A percentile compares a stretch with the other conserved stretches of the same genome.
phyloP scores from a whole-genome alignment of 352 stramenopile species.

The Saprolegnia diclina region DNA sequence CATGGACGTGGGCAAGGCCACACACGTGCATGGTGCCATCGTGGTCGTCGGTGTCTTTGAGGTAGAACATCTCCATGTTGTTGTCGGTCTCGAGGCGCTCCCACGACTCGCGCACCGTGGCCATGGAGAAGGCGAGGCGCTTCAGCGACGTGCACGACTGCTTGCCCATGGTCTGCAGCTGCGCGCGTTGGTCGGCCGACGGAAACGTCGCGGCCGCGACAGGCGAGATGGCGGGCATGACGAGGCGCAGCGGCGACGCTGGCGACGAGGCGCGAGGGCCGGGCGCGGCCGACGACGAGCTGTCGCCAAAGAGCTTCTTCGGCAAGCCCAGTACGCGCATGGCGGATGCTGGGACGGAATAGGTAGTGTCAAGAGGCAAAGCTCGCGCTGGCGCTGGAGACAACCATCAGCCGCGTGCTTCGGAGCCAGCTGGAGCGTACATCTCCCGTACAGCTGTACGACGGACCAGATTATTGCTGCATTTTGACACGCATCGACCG shows the following conservation, averaged over 20 bases:
- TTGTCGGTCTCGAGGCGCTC: slow-evolving; percentile 18
- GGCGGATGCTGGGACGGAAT: not conserved
- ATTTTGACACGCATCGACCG: too few relatives aligned
- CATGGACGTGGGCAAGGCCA: slow-evolving; percentile 16
- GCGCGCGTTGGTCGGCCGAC: slow-evolving; percentile 4
- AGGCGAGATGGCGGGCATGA: not conserved
- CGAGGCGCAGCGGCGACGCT: not conserved
- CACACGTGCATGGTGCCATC: slow-evolving; percentile 15
- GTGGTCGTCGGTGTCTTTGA: slow-evolving; percentile 15
- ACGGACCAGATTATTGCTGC: not conserved
- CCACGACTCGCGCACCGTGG: not conserved
- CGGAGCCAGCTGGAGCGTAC: not conserved
- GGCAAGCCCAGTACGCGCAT: slow-evolving; percentile 7
- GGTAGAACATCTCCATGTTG: slow-evolving; percentile 26
- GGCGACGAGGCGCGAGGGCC: too few relatives aligned
- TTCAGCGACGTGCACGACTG: slow-evolving; percentile 22
- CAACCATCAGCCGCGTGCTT: slow-evolving; percentile 1
- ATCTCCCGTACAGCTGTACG: slow-evolving; percentile 9
- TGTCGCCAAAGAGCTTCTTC: slow-evolving; percentile 10
- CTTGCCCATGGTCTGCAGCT: slow-evolving; percentile 22
- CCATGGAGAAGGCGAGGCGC: slow-evolving; percentile 14
- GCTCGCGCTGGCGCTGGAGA: not conserved
- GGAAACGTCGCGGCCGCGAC: slow-evolving; percentile 13
- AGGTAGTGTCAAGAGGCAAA: not conserved
- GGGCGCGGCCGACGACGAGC: not conserved